Evolutionary conservation across 1,139 yeast species (phyloP).

Genomic region (Pneumocystis wakefieldiae): DNA sequence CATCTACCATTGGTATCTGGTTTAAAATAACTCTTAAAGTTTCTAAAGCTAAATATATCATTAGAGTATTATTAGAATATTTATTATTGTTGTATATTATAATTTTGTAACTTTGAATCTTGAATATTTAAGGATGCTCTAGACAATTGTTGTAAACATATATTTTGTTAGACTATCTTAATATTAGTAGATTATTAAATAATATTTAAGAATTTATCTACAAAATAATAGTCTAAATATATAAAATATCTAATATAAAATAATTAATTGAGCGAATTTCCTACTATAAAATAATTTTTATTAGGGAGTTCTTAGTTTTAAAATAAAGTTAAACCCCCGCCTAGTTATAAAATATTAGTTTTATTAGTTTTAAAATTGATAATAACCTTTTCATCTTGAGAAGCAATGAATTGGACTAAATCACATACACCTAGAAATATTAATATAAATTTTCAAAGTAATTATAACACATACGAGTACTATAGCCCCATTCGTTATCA

Average conservation of each 20-base stretch:
- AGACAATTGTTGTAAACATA: too few species aligned
- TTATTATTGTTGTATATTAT: too few species aligned
- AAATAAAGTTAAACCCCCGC: not conserved
- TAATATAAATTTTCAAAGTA: not conserved
- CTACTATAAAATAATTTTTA: not conserved
- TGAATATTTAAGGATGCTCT: too few species aligned
- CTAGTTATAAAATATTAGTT: not conserved
- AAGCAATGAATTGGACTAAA: not conserved
- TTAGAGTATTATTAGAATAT: not conserved
- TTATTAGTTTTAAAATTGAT: not conserved
- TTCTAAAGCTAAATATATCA: not conserved
- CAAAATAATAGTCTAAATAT: too few species aligned
- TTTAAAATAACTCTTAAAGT: too few species aligned
- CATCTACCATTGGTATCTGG: not conserved
- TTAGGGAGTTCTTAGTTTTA: not conserved
- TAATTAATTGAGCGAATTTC: too few species aligned
- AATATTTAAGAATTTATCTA: too few species aligned
- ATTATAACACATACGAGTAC: conserved; percentile 50
- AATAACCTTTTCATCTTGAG: not conserved
- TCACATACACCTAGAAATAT: not conserved
- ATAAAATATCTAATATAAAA: too few species aligned
- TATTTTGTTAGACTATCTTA: too few species aligned
- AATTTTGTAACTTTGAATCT: too few species aligned
- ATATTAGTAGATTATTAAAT: too few species aligned
- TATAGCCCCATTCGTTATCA: conserved; percentile 86